Evolutionary conservation across 2,329 filamentous ascomycete genomes (phyloP).

Genomic region (Pseudogymnoascus sp.): DNA sequence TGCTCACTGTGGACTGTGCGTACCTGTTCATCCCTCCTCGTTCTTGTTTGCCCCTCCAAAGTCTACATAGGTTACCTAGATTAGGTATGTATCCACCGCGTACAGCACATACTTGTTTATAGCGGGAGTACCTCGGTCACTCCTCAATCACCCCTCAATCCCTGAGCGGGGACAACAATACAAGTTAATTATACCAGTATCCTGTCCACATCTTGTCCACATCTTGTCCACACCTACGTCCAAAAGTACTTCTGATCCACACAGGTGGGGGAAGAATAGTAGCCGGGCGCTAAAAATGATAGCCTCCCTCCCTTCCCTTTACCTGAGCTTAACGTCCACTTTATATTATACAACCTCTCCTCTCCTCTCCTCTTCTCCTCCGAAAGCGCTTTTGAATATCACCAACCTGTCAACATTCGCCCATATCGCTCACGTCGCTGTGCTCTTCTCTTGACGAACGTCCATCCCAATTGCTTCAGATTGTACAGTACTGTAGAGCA

Average conservation of each 20-base stretch:
- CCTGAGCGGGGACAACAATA: background rate
- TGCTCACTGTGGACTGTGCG: background rate
- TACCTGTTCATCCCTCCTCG: background rate
- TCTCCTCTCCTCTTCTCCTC: background rate
- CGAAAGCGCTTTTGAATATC: background rate
- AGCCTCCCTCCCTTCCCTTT: background rate
- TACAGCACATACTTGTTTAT: background rate
- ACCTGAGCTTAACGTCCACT: background rate
- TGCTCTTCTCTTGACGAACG: background rate
- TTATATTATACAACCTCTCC: background rate
- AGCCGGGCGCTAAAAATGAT: background rate
- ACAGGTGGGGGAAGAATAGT: constrained; percentile 5
- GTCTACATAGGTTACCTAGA: background rate
- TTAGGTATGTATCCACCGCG: background rate
- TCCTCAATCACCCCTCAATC: too few species aligned
- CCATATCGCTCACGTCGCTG: constrained; percentile 3
- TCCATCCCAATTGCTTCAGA: background rate
- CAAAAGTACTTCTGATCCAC: background rate
- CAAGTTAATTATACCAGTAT: background rate
- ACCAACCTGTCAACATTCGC: background rate
- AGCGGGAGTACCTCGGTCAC: background rate
- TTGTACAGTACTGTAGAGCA: constrained; percentile 8
- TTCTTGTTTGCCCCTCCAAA: constrained; percentile 3
- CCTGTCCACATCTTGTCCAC: background rate
- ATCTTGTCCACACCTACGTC: too few species aligned